Evolutionary conservation across 108 stramenopile genomes (phyloP).

Genomic region (Conticribra weissflogii): DNA sequence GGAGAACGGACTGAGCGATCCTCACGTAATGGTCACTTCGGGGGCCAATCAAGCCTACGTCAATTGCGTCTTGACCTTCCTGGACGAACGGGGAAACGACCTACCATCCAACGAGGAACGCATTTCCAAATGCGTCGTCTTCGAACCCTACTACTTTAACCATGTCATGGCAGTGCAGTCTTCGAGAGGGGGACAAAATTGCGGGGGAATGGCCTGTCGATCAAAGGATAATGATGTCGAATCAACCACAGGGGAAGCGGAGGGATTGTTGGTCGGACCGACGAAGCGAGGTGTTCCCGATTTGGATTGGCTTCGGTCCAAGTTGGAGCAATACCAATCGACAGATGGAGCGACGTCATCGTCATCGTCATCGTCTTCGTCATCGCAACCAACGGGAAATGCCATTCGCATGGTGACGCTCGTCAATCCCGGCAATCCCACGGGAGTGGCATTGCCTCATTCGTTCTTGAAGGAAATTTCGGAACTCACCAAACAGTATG

Average conservation of each 20-base stretch:
- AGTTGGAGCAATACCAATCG: constrained; percentile 40
- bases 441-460: constrained; percentile 75
- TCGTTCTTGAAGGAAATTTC: constrained; percentile 62
- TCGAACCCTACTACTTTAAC: constrained; percentile 94
- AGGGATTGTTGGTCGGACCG: constrained; percentile 71
- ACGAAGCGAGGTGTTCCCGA: constrained; percentile 60
- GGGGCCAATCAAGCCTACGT: constrained; percentile 96
- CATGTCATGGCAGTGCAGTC: constrained; percentile 86
- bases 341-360: too few species aligned
- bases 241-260: constrained; percentile 32
- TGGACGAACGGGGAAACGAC: constrained; percentile 44
- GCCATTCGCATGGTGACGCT: constrained; percentile 83
- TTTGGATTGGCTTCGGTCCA: constrained; percentile 56
- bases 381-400: constrained; percentile 4
- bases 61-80: constrained; percentile 82
- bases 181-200: constrained; percentile 20
- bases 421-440: constrained; percentile 94
- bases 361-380: too few species aligned
- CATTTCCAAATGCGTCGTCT: constrained; percentile 70
- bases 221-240: too few species aligned
- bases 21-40: constrained; percentile 88
- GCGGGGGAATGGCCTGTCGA: constrained; percentile 1
- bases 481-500: constrained; percentile 64
- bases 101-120: constrained; percentile 2
- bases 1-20: constrained; percentile 65